phyloP scores from a whole-genome alignment of 192 early-diverging fungal genomes.

The Dissophora globulifera region DNA sequence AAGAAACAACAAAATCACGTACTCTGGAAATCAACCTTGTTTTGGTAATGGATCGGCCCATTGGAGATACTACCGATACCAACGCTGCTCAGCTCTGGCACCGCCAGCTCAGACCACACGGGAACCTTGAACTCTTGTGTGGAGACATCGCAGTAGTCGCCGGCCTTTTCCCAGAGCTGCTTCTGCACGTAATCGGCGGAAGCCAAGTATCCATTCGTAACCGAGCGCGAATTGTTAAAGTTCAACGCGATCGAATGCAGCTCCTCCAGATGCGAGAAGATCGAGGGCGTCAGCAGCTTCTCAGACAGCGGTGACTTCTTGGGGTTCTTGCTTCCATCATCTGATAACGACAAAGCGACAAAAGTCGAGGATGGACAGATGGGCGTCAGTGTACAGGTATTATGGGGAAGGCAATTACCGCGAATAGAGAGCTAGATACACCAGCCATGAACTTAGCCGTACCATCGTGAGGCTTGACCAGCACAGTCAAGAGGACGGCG shows the following conservation, averaged over 20 bases:
- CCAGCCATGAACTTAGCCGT: too few relatives aligned
- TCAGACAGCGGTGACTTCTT: constrained; percentile 34
- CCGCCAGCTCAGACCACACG: constrained; percentile 54
- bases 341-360: too few relatives aligned
- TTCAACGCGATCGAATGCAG: constrained; percentile 46
- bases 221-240: constrained; percentile 54
- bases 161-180: constrained; percentile 56
- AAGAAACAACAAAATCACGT: constrained; percentile 6
- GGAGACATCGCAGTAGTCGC: constrained; percentile 57
- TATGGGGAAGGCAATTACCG: too few relatives aligned
- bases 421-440: too few relatives aligned
- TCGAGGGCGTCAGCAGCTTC: constrained; percentile 21
- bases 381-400: too few relatives aligned
- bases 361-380: too few relatives aligned
- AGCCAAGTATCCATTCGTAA: constrained; percentile 57
- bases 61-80: constrained; percentile 27
- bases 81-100: constrained; percentile 44
- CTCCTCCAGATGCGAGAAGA: constrained; percentile 45
- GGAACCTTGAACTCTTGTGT: constrained; percentile 59
- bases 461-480: constrained; percentile 38
- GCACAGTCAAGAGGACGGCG: constrained; percentile 23
- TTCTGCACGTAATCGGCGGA: constrained; percentile 70
- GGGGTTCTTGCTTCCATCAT: constrained; percentile 11
- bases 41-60: constrained; percentile 44
- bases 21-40: constrained; percentile 61